A percentile compares a stretch with the other conserved stretches of the same genome.
These are phyloP conservation scores for Castanea sativa DNA, from an alignment of 306 rosid genomes.

Conservation along the genomic window DNA sequence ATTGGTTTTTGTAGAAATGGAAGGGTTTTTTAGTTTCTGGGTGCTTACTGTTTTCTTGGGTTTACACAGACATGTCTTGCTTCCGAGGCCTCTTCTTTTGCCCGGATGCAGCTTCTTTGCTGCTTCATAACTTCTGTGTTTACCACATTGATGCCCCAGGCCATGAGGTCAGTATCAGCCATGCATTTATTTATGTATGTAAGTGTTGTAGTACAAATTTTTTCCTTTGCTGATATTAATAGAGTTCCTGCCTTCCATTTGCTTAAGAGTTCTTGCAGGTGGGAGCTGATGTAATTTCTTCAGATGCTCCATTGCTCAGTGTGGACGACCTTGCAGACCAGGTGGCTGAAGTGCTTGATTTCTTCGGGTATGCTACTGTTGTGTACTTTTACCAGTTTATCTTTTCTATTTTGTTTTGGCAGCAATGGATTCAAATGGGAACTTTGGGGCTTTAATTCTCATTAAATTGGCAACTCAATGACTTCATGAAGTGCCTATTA, in stretches of 20 bases:
- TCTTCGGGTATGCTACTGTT: slow-evolving; percentile 52
- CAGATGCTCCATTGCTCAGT: slow-evolving; percentile 69
- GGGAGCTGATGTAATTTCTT: slow-evolving; percentile 87
- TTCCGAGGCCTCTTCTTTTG: slow-evolving; percentile 77
- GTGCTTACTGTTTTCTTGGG: background rate
- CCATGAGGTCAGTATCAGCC: slow-evolving; percentile 70
- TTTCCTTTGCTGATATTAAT: slow-evolving; percentile 11
- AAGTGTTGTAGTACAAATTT: background rate
- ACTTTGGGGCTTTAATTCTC: background rate
- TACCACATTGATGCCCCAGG: slow-evolving; percentile 94
- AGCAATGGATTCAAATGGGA: background rate
- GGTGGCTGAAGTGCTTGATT: slow-evolving; percentile 85
- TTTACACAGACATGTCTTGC: slow-evolving; percentile 65
- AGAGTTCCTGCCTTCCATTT: slow-evolving; percentile 33
- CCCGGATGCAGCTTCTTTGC: slow-evolving; percentile 78
- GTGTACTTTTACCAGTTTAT: background rate
- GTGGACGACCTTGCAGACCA: slow-evolving; percentile 86
- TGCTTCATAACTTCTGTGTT: slow-evolving; percentile 84
- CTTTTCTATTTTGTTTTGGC: background rate
- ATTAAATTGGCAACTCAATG: background rate
- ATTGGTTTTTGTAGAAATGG: background rate
- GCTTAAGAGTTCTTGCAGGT: slow-evolving; percentile 70
- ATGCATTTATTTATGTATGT: background rate
- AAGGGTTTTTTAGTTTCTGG: background rate
- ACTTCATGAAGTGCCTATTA: background rate